Conservation (phyloP, 192 early-diverging fungal species). For the Coemansia sp. region DNA sequence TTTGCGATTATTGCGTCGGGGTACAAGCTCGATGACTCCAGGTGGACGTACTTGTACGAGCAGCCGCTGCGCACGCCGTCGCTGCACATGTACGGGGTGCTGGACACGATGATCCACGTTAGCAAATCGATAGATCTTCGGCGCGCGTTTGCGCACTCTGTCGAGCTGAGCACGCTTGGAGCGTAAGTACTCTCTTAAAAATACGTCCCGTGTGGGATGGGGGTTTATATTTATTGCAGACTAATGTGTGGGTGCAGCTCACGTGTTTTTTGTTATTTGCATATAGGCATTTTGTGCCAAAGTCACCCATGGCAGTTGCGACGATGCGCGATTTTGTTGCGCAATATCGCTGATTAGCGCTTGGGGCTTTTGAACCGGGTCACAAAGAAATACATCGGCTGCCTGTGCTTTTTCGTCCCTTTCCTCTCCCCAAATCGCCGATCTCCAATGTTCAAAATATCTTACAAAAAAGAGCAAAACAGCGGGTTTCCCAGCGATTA, state of each 20-base stretch:
- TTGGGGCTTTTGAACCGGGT: neutral
- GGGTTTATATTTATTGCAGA: too few species aligned
- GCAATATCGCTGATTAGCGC: conserved; percentile 9
- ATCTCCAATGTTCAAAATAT: neutral
- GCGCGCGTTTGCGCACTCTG: conserved; percentile 14
- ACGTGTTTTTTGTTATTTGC: neutral
- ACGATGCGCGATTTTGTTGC: conserved; percentile 25
- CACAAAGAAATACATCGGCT: neutral
- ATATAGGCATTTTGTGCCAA: conserved; percentile 44
- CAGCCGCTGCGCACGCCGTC: conserved; percentile 31
- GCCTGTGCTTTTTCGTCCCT: neutral
- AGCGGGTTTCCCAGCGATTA: too few species aligned
- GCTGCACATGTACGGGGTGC: conserved; percentile 38
- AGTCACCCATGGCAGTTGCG: conserved; percentile 18
- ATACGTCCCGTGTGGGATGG: too few species aligned
- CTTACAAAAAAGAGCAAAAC: neutral
- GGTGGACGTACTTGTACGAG: conserved; percentile 31
- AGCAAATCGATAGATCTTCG: conserved; percentile 33
- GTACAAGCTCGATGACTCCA: conserved; percentile 32
- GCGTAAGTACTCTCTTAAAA: conserved; percentile 36
- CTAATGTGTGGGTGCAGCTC: too few species aligned
- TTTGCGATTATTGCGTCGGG: conserved; percentile 44
- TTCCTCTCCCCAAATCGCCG: neutral
- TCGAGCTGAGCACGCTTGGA: conserved; percentile 25
- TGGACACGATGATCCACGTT: conserved; percentile 37